phyloP scores from a whole-genome alignment of 495 filamentous ascomycete species.

The Neurospora sp. region DNA sequence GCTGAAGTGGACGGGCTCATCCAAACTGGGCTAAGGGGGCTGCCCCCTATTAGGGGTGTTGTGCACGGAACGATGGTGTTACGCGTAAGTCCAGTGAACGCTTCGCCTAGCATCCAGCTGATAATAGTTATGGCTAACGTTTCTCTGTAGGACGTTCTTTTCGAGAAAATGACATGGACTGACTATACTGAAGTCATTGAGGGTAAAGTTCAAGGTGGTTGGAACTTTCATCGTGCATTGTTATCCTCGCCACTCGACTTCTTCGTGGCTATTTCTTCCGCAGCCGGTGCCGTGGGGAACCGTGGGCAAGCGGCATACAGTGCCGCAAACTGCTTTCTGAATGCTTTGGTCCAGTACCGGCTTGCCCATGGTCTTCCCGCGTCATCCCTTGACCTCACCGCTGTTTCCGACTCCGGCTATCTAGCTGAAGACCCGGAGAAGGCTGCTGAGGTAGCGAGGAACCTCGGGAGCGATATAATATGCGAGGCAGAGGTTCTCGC shows the following conservation, averaged over 20 bases:
- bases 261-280: constrained; percentile 55
- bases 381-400: constrained; percentile 44
- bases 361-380: constrained; percentile 34
- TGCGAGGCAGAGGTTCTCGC: constrained; percentile 42
- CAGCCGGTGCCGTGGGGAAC: constrained; percentile 49
- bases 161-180: constrained; percentile 44
- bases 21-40: constrained; percentile 18
- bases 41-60: constrained; percentile 36
- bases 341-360: constrained; percentile 41
- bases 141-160: constrained; percentile 35
- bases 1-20: constrained; percentile 29
- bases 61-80: constrained; percentile 49
- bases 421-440: constrained; percentile 37
- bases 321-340: constrained; percentile 54
- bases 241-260: constrained; percentile 47
- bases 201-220: constrained; percentile 45
- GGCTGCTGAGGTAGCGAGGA: constrained; percentile 35
- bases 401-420: constrained; percentile 47
- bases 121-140: neutral
- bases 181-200: constrained; percentile 39
- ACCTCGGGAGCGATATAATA: constrained; percentile 40
- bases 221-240: constrained; percentile 49
- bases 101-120: neutral
- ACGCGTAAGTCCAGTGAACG: constrained; percentile 23
- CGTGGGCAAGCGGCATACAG: constrained; percentile 54